Percentiles rank a stretch among this genome's conserved stretches.
These are phyloP conservation scores for Sanghuangporus weigelae DNA, from an alignment of 1,284 basidiomycete genomes.

Conservation along the genomic window DNA sequence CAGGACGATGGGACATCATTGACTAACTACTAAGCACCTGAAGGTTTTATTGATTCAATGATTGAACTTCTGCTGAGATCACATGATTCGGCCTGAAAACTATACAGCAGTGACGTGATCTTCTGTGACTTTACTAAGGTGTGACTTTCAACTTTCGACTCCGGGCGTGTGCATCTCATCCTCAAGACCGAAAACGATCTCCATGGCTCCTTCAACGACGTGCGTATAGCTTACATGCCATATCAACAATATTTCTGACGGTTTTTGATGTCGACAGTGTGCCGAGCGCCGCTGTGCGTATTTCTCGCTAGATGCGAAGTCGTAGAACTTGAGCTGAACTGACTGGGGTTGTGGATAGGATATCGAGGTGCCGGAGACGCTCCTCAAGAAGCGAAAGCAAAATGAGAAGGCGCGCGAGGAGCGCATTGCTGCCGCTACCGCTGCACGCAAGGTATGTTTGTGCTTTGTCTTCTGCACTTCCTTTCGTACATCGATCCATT, in stretches of 20 bases:
- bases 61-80: neutral
- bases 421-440: slow-evolving; percentile 79
- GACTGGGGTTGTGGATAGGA: slow-evolving; percentile 39
- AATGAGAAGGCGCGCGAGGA: slow-evolving; percentile 98
- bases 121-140: neutral
- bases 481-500: slow-evolving; percentile 6
- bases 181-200: slow-evolving; percentile 19
- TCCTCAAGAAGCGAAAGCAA: slow-evolving; percentile 99
- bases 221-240: slow-evolving; percentile 33
- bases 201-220: slow-evolving; percentile 68
- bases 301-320: neutral
- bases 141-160: neutral
- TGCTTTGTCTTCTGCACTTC: slow-evolving; percentile 1
- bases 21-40: too few relatives aligned
- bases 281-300: slow-evolving; percentile 66
- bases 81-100: neutral
- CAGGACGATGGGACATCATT: too few relatives aligned
- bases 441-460: slow-evolving; percentile 85
- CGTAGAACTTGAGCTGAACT: slow-evolving; percentile 3
- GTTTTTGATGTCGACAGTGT: slow-evolving; percentile 36
- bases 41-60: neutral
- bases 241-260: slow-evolving; percentile 17
- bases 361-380: slow-evolving; percentile 95
- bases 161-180: neutral
- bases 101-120: neutral